These are phyloP conservation scores for Penicillium goetzii DNA, from an alignment of 495 filamentous ascomycete species.

Conservation along the genomic window DNA sequence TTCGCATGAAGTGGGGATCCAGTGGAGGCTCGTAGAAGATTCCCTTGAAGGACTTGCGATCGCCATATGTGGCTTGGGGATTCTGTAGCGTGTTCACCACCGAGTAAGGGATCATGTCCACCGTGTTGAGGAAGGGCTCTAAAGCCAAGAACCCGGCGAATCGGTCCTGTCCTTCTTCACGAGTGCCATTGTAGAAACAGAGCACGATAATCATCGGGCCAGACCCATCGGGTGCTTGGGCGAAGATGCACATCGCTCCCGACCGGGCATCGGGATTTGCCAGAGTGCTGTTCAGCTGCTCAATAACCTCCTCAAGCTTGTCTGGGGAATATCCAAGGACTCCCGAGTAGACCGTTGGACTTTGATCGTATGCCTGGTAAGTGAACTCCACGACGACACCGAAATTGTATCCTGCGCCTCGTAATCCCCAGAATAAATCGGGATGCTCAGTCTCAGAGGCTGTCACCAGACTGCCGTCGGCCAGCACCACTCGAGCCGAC, in stretches of 20 bases:
- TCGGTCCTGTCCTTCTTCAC: constrained; percentile 42
- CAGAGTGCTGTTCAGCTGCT: constrained; percentile 44
- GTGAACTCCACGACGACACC: constrained; percentile 53
- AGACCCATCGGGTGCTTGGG: constrained; percentile 39
- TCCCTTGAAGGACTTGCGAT: constrained; percentile 52
- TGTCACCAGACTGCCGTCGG: constrained; percentile 48
- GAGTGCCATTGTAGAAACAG: constrained; percentile 56
- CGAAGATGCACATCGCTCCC: constrained; percentile 44
- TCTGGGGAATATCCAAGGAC: constrained; percentile 45
- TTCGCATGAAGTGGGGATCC: constrained; percentile 36
- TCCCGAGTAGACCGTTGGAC: constrained; percentile 51
- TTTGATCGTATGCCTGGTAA: constrained; percentile 49
- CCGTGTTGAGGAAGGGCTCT: constrained; percentile 40
- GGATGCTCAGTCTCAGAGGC: constrained; percentile 42
- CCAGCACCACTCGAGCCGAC: constrained; percentile 52
- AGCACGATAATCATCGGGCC: constrained; percentile 45
- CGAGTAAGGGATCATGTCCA: constrained; percentile 47
- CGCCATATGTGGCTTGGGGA: constrained; percentile 46
- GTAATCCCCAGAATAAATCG: constrained; percentile 55
- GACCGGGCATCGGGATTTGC: constrained; percentile 36
- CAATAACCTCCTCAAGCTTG: constrained; percentile 45
- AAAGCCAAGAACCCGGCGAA: constrained; percentile 45
- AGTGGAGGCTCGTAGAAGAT: constrained; percentile 52
- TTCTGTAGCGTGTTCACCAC: constrained; percentile 48
- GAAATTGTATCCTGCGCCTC: constrained; percentile 52